Base-by-base conservation (phyloP, 2,329 filamentous ascomycete genomes). In the Pestalotiopsis sp. region DNA sequence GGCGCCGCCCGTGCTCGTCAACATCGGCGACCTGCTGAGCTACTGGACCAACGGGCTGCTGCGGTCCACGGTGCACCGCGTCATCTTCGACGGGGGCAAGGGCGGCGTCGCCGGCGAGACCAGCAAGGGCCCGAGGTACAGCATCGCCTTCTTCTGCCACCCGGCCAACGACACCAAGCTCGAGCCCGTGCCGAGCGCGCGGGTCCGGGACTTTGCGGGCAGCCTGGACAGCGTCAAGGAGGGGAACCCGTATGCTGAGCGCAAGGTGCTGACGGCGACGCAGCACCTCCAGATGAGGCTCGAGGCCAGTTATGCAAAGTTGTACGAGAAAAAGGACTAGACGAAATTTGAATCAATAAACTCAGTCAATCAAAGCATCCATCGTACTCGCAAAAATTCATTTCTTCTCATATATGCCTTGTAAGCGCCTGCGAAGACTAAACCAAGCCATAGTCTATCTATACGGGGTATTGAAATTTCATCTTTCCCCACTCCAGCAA, bases 21-120 rank as follows among this genome's bases (percentile, higher is more conserved):
- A 96, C 84, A 88, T 94, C 81, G 81, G 92, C 80, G 83, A 91
- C 78, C 76, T 92, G 77, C 81, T 91, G 70, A 92, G 90, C 41
- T 96, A 97, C 79, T 98, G 95, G 95, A 98, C 96, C 1, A 92
- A 92, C 72, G 94, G 95, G 0, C 81, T 98, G 61, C 86, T 98
- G 71, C 92, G 94, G 74, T 94, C 91, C 73, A 98, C 95, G 0
- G 89, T 98, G 5, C 96, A 98, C 77, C 86, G 95, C 12, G 96
- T 98, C 38, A 90, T 95, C 0, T 96, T 97, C 72, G 81, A 81
- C 0, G 81, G 79, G 38, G 70, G 74, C 27, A 17, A 4, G 14
- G 81, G 81, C 0, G 81, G 79, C 38, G 27, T 25, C 23, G 23
- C 23, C 23, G 23, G 23, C 23, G 23, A 25, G 23, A 25, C 79